Base-by-base conservation (phyloP, 2,329 filamentous ascomycete species). In the Lachnellula arida region DNA sequence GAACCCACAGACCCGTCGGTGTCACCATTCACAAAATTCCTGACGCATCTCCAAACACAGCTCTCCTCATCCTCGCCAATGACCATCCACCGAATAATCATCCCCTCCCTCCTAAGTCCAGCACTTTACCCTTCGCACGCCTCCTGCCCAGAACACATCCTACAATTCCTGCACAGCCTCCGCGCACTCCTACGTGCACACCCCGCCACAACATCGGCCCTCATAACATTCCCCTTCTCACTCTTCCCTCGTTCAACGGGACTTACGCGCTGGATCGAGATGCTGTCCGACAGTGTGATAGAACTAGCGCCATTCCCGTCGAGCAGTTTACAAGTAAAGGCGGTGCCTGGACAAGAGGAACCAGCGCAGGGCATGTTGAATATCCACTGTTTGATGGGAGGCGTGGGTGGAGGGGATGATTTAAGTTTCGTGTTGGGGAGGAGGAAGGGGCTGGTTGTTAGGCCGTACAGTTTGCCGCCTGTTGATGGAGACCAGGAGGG, bases 81-180 rank as follows among this genome's bases (percentile, higher is more conserved):
- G 8, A 81, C 78, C 2, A 76, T 94, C 32, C 93, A 97, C 70
- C 85, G 94, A 47, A 77, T 97, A 39, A 76, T 97, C 46, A 78
- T 97, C n/a, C 93, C 94, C 0, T 86, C 82, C 53, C 78, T 97
- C 9, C 81, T 97, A 23, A 94, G 90, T 3, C 93, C 94, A n/a
- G 87, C 89, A 1, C 71, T 92, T 14, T 97, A 97, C 67, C 81
- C 87, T 23, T 78, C 88, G 2, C 77, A 82, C 25, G 78, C 85
- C 46, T 85, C 83, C 61, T 80, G 81, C n/a, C 91, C 93, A 0
- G 75, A 85, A 32, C 79, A 88, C 65, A 75, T 96, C 23, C 76
- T 97, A 32, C 86, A 85, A 59, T 96, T 97, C 68, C 74, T 97
- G 4, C 91, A 96, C 65, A 79, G 80, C 2, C 76, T 99, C 14